phyloP scores from a whole-genome alignment of 129 eudicot species.

The Arctium minus region DNA sequence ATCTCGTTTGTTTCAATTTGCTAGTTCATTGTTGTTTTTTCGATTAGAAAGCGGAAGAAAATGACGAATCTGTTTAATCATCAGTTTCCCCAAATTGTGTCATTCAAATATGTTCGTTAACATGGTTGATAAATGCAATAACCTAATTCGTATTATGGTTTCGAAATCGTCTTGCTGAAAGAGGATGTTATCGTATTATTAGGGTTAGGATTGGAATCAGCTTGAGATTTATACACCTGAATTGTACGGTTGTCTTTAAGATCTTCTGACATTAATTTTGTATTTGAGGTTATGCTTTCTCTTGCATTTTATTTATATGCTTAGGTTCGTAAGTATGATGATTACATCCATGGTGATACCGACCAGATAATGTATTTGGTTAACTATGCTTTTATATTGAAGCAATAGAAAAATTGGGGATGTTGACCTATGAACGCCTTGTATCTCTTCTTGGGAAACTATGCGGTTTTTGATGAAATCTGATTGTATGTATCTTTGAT shows the following conservation, averaged over 20 bases:
- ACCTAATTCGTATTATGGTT: neutral
- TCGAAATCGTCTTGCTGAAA: neutral
- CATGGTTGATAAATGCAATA: neutral
- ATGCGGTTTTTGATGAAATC: neutral
- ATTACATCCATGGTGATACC: neutral
- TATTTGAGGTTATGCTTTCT: neutral
- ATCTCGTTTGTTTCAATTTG: neutral
- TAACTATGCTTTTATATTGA: neutral
- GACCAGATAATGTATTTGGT: neutral
- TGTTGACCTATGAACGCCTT: neutral
- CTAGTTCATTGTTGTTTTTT: neutral
- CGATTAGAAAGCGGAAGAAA: neutral
- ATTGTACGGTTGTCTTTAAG: neutral
- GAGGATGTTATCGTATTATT: neutral
- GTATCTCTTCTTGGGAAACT: too few relatives aligned
- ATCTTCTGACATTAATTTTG: neutral
- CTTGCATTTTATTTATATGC: neutral
- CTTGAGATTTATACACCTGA: neutral
- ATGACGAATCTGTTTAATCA: neutral
- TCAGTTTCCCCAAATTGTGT: neutral
- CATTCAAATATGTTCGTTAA: neutral
- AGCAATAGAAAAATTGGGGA: neutral
- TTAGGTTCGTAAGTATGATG: neutral
- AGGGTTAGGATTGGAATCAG: neutral
- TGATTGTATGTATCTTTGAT: neutral